Evolutionary conservation across 495 filamentous ascomycete genomes (phyloP).

Genomic region (Penicillium cinerascens): DNA sequence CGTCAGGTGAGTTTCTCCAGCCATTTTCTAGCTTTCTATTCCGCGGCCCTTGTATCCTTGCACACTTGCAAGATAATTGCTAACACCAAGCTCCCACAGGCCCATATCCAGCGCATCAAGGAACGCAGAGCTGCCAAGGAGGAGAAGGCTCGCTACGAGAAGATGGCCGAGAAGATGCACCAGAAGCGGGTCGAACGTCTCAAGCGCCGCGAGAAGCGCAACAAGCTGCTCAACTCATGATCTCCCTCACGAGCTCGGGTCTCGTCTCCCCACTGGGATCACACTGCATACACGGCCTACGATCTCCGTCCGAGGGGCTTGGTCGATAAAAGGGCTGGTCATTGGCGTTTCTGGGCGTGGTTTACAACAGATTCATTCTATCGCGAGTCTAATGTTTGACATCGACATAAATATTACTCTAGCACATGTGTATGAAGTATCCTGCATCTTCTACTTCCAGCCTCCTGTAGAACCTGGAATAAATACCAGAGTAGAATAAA

Average conservation of each 20-base stretch:
- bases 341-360: neutral
- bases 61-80: neutral
- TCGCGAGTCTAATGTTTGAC: neutral
- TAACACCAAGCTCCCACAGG: constrained; percentile 41
- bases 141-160: constrained; percentile 90
- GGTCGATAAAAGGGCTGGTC: neutral
- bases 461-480: too few relatives aligned
- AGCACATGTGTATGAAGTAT: neutral
- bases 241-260: too few relatives aligned
- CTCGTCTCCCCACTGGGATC: neutral
- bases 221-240: constrained; percentile 93
- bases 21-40: neutral
- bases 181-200: constrained; percentile 86
- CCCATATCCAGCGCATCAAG: constrained; percentile 71
- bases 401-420: neutral
- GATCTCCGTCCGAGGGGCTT: neutral
- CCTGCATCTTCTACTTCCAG: neutral
- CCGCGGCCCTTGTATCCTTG: neutral
- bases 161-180: constrained; percentile 97
- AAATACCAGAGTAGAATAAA: too few relatives aligned
- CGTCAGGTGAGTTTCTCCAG: constrained; percentile 61
- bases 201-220: constrained; percentile 94
- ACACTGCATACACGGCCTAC: constrained; percentile 9
- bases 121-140: constrained; percentile 81
- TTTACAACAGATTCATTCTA: neutral